Conservation (phyloP, 306 rosid species). For the Corylus avellana region DNA sequence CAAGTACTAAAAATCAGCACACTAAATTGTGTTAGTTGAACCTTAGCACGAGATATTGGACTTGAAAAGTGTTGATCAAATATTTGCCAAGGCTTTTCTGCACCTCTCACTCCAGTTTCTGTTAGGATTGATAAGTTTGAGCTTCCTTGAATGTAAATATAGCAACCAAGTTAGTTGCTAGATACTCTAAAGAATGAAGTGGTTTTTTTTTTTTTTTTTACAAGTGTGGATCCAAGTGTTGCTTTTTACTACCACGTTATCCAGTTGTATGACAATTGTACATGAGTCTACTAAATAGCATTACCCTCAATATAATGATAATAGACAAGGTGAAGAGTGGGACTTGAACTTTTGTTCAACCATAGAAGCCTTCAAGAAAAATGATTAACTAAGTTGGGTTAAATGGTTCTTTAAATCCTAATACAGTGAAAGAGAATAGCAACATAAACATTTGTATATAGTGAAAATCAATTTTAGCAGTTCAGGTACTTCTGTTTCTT, state of each 20-base stretch:
- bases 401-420: not conserved
- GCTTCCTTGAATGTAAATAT: constrained; percentile 44
- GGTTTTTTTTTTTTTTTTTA: too few relatives aligned
- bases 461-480: not conserved
- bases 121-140: constrained; percentile 73
- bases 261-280: too few relatives aligned
- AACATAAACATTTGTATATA: not conserved
- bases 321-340: not conserved
- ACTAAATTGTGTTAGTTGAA: constrained; percentile 10
- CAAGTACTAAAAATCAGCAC: not conserved
- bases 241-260: too few relatives aligned
- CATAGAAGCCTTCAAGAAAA: not conserved
- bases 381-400: not conserved
- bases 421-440: not conserved
- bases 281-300: too few relatives aligned
- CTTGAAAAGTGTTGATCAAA: constrained; percentile 69
- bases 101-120: constrained; percentile 57
- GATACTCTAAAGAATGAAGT: too few relatives aligned
- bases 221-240: too few relatives aligned
- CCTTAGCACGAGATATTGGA: constrained; percentile 85
- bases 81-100: constrained; percentile 54
- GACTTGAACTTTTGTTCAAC: not conserved
- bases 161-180: constrained; percentile 2
- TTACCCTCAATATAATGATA: too few relatives aligned
- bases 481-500: not conserved